Conservation (phyloP, 2,329 filamentous ascomycete species). For the Daldinia sp. region DNA sequence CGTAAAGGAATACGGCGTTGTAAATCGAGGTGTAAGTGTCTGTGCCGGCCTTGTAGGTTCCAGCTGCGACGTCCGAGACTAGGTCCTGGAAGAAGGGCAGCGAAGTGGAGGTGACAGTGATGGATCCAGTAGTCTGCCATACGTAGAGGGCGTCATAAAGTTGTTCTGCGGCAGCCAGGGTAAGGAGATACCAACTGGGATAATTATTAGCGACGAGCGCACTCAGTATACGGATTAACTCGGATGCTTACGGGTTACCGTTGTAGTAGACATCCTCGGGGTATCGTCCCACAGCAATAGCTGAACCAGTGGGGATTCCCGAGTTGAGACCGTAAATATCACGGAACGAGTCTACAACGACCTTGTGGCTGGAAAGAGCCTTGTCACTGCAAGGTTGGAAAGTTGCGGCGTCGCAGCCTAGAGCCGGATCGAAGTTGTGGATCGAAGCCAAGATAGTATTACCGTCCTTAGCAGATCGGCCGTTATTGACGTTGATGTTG, state of each 20-base stretch:
- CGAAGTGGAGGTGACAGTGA: conserved; percentile 71
- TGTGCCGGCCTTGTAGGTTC: conserved; percentile 65
- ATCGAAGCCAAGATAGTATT: conserved; percentile 75
- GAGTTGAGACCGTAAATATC: conserved; percentile 73
- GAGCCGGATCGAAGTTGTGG: conserved; percentile 72
- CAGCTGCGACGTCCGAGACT: conserved; percentile 62
- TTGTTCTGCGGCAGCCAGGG: conserved; percentile 79
- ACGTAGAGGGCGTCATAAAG: conserved; percentile 79
- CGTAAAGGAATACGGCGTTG: conserved; percentile 64
- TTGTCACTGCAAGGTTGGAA: conserved; percentile 80
- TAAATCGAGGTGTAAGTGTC: conserved; percentile 63
- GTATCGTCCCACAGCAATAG: conserved; percentile 72
- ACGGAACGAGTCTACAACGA: conserved; percentile 78
- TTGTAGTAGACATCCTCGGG: conserved; percentile 77
- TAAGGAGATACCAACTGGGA: conserved; percentile 75
- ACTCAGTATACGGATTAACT: background rate
- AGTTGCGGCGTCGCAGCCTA: conserved; percentile 71
- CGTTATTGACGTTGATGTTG: conserved; percentile 71
- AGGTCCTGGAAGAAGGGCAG: conserved; percentile 77
- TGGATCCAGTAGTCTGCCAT: conserved; percentile 69
- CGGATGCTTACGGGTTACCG: conserved; percentile 67
- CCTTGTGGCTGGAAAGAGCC: conserved; percentile 79
- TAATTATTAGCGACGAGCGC: conserved; percentile 17
- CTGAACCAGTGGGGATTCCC: conserved; percentile 65
- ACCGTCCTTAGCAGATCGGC: conserved; percentile 73